Base-by-base conservation (phyloP, 2,329 filamentous ascomycete species). In the Ophidiomyces ophidiicola region DNA sequence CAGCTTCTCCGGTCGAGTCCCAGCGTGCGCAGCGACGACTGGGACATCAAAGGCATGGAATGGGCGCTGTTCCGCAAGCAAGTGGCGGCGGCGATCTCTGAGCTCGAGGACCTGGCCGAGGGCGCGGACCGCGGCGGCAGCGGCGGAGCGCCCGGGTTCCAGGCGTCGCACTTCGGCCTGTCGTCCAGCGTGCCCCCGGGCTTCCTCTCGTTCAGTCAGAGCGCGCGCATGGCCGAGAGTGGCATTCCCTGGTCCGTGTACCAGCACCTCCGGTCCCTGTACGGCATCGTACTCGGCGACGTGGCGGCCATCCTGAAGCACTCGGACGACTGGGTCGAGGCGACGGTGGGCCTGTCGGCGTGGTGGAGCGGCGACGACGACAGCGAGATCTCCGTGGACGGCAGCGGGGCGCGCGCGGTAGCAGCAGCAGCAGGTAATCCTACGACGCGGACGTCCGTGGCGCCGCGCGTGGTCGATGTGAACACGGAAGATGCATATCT, bases 301-400 rank as follows among this genome's bases (percentile, higher is more conserved):
- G 70, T 76, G 6, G 73, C 79, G 24, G 78, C 85, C 14, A 83
- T 94, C 37, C 66, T 92, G 44, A 73, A 78, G 32, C 75, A 78
- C 31, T 76, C 86, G 1, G 78, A 88, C 53, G 87, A 94, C 59
- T 96, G 88, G 88, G 77, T 88, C 36, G 88, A 96, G 63, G 87
- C 85, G 0, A 82, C 80, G 0, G 64, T 94, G 44, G 82, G 80
- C 1, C 65, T 96, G 35, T 78, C 87, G 21, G 78, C 82, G 4
- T 96, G 88, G 88, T 94, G 87, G 86, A 80, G 93, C 54, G 84
- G 90, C 44, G 73, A 74, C n/a, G 74, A 77, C 44, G 71, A 78
- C 6, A 65, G 68, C 10, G 62, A 66, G 1, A 48, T 60, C 19
- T 47, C 57, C 1, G 53, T 59, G 25, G 41, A 50, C 18, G 44